Percentiles rank a stretch among this genome's conserved stretches.
Conservation (phyloP, 2,329 filamentous ascomycete genomes). For the Cytospora piceicola region DNA sequence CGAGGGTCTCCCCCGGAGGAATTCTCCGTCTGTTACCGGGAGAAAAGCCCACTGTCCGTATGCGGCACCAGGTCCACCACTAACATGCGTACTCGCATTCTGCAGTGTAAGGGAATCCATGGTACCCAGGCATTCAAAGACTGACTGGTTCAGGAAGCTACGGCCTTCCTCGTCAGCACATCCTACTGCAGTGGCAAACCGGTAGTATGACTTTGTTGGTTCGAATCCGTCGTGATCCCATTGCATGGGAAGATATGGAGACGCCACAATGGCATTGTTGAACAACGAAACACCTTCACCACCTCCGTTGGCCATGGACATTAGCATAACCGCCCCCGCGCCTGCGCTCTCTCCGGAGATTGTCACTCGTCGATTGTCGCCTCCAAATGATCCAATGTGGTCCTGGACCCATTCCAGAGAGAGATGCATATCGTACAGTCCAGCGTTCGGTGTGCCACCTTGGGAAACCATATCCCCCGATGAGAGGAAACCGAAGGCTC, state of each 20-base stretch:
- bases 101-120: constrained; percentile 39
- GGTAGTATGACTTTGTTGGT: constrained; percentile 19
- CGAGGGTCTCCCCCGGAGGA: constrained; percentile 38
- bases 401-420: constrained; percentile 66
- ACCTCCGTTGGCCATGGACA: constrained; percentile 12
- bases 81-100: constrained; percentile 34
- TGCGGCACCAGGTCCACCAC: constrained; percentile 15
- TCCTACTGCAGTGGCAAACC: constrained; percentile 11
- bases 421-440: constrained; percentile 63
- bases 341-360: constrained; percentile 67
- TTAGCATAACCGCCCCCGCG: constrained; percentile 33
- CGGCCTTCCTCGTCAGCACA: constrained; percentile 6
- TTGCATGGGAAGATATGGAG: constrained; percentile 24
- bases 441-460: constrained; percentile 56
- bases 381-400: constrained; percentile 51
- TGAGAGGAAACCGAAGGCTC: constrained; percentile 65
- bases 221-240: constrained; percentile 12
- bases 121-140: constrained; percentile 35
- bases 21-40: constrained; percentile 42
- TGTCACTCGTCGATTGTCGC: constrained; percentile 64
- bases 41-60: constrained; percentile 39
- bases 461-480: constrained; percentile 47
- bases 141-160: background rate
- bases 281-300: constrained; percentile 24
- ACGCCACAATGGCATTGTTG: constrained; percentile 23